Conservation (phyloP, 2,329 filamentous ascomycete genomes). For the Fusarium chaquense region DNA sequence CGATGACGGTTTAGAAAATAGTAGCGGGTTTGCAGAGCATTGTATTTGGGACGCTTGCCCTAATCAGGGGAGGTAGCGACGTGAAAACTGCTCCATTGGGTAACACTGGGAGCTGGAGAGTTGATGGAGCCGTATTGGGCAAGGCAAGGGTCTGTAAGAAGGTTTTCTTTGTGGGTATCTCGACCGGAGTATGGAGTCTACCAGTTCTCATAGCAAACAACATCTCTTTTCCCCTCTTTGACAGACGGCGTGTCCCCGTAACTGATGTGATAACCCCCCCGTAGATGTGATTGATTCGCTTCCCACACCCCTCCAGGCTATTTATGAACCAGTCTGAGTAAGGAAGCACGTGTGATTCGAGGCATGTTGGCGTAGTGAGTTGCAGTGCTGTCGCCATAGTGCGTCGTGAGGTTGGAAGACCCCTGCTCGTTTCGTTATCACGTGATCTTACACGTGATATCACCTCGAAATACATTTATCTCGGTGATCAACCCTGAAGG, state of each 20-base stretch:
- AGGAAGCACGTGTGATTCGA: conserved; percentile 41
- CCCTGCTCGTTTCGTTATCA: conserved; percentile 32
- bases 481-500: background rate
- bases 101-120: conserved; percentile 38
- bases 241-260: conserved; percentile 20
- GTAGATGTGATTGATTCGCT: conserved; percentile 42
- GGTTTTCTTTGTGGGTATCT: conserved; percentile 41
- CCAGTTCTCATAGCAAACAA: conserved; percentile 45
- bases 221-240: conserved; percentile 39
- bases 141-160: conserved; percentile 37
- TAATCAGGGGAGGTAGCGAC: conserved; percentile 49
- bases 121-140: conserved; percentile 39
- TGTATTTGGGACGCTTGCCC: conserved; percentile 51
- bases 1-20: conserved; percentile 32
- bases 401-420: conserved; percentile 34
- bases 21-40: conserved; percentile 33
- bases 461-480: no score
- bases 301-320: conserved; percentile 38
- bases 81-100: conserved; percentile 50
- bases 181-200: conserved; percentile 43
- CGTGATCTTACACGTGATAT: conserved; percentile 35
- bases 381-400: conserved; percentile 14
- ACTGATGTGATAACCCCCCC: conserved; percentile 47
- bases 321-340: conserved; percentile 22
- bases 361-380: conserved; percentile 31